Base-by-base conservation (phyloP, 2,329 filamentous ascomycete genomes). In the Lanzia echinophila region DNA sequence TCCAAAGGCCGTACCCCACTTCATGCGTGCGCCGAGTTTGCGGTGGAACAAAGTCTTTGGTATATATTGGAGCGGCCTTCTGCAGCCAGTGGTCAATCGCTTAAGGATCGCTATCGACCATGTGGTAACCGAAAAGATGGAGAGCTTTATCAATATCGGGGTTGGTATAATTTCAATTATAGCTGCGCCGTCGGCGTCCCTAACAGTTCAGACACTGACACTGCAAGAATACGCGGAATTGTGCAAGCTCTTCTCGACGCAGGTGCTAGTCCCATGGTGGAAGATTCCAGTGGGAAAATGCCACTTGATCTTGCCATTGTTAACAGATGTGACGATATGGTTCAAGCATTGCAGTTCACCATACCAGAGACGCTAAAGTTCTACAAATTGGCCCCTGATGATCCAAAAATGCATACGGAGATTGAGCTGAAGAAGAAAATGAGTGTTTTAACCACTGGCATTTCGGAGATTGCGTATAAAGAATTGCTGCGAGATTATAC, bases 41-140 rank as follows among this genome's bases (percentile, higher is more conserved):
- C 13, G 34, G 44, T 47, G 34, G 58, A 60, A 46, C 42, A 56
- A 15, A 6, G 24, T n/a, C 50, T 43, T 12, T 56, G 56, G 53
- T 3, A n/a, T 32, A 22, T 22, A 4, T 22, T 19, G 11, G 19
- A 39, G 11, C 3, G 19, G 13, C 11, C 19, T 39, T 15, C 13
- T 39, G 36, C 36, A 12, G 36, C 36, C 24, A 28, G 24, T 39
- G 36, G 36, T 39, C 13, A n/a, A 3, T 3, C 4, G 3, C 13
- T 39, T 6, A 39, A 19, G 19, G 36, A 39, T 39, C 19, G 13
- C 15, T n/a, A 39, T 39, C 36, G 24, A 8, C 24, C 24, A 28
- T 28, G 24, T 28, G 24, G 24, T 28, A 28, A 28, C 24, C 4
- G 24, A 28, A 28, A 28, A 28, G 24, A 28, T 8, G 24, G 24